Percentiles rank a stretch among this genome's conserved stretches.
Evolutionary conservation across 2,329 filamentous ascomycete species (phyloP).

Genomic region (Sclerotinia trifoliorum): DNA sequence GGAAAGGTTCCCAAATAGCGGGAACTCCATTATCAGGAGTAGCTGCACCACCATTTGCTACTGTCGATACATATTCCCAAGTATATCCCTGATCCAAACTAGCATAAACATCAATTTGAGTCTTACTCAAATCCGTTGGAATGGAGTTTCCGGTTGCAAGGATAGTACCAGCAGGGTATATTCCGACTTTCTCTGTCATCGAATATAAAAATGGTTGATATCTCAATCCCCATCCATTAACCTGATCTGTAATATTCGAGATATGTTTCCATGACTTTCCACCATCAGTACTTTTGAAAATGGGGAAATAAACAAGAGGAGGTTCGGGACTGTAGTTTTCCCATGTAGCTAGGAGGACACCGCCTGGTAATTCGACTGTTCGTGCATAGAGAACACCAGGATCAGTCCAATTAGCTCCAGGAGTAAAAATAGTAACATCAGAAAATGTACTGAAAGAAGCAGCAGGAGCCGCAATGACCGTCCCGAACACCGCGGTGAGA

Average conservation of each 20-base stretch:
- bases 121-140: constrained; percentile 55
- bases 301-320: constrained; percentile 51
- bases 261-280: constrained; percentile 63
- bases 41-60: constrained; percentile 59
- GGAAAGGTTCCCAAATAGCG: constrained; percentile 72
- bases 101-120: constrained; percentile 69
- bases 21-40: constrained; percentile 62
- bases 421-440: constrained; percentile 36
- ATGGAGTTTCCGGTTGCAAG: constrained; percentile 50
- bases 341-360: constrained; percentile 54
- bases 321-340: constrained; percentile 58
- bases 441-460: constrained; percentile 36
- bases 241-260: constrained; percentile 60
- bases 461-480: constrained; percentile 28
- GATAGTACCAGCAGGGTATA: constrained; percentile 61
- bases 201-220: constrained; percentile 70
- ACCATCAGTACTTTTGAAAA: constrained; percentile 52
- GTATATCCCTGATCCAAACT: constrained; percentile 57
- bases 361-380: constrained; percentile 39
- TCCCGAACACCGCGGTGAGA: constrained; percentile 28
- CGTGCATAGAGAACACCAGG: constrained; percentile 40
- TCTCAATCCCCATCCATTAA: constrained; percentile 62
- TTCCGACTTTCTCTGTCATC: constrained; percentile 56
- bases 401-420: constrained; percentile 35
- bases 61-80: constrained; percentile 66